A percentile compares a stretch with the other conserved stretches of the same genome.
These are phyloP conservation scores for Leptodermis oblonga DNA, from an alignment of 257 asterid species.

Conservation along the genomic window DNA sequence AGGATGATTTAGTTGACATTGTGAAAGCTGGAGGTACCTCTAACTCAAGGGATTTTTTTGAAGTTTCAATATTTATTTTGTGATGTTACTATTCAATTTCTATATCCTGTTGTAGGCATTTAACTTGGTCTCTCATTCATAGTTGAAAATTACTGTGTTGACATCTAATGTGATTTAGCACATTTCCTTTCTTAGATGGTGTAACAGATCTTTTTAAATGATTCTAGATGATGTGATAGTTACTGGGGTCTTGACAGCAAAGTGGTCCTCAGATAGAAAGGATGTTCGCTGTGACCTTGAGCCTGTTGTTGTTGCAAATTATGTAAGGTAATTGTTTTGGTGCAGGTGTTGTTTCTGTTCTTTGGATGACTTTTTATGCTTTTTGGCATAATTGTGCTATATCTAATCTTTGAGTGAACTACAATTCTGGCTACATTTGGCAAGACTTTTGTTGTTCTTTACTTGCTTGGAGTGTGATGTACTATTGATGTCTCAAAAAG, in stretches of 20 bases:
- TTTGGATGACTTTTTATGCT: slow-evolving; percentile 4
- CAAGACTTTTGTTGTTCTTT: neutral
- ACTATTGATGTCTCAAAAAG: neutral
- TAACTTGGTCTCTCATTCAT: neutral
- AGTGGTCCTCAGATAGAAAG: slow-evolving; percentile 76
- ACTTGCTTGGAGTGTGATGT: neutral
- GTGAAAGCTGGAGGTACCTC: slow-evolving; percentile 96
- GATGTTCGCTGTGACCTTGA: slow-evolving; percentile 98
- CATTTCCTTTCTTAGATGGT: too few relatives aligned
- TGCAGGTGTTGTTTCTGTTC: neutral
- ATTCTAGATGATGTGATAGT: slow-evolving; percentile 84
- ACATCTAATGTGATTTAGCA: neutral
- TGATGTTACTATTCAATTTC: neutral
- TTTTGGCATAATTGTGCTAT: slow-evolving; percentile 4
- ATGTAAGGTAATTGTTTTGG: slow-evolving; percentile 54
- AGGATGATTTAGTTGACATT: slow-evolving; percentile 92
- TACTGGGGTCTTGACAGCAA: slow-evolving; percentile 89
- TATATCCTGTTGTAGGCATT: neutral
- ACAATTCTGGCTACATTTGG: neutral
- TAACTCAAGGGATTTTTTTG: slow-evolving; percentile 4
- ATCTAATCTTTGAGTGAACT: neutral
- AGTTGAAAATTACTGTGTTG: neutral
- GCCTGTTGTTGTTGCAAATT: slow-evolving; percentile 85
- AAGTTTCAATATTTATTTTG: neutral
- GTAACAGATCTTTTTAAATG: too few relatives aligned